Evolutionary conservation across 1,139 yeast genomes (phyloP).

Genomic region (Yamadazyma aaseri): DNA sequence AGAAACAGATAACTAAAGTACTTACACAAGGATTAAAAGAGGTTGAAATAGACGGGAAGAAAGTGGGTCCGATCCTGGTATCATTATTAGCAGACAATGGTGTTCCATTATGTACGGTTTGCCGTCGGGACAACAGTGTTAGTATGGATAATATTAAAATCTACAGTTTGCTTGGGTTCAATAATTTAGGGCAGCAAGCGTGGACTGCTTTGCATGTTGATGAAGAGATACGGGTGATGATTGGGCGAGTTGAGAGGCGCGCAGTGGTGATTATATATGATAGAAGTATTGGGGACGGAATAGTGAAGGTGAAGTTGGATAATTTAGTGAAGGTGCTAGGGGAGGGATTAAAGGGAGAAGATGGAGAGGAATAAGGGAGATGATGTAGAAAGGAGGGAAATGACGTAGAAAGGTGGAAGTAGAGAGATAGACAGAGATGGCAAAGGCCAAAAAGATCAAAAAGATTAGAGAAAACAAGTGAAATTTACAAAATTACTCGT

Average conservation of each 20-base stretch:
- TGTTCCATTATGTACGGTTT: conserved; percentile 40
- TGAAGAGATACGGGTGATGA: conserved; percentile 27
- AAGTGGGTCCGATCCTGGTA: conserved; percentile 32
- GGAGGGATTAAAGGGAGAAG: conserved; percentile 34
- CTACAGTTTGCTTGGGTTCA: conserved; percentile 44
- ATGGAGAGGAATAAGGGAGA: not conserved
- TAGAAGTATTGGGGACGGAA: conserved; percentile 27
- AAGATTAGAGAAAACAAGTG: too few species aligned
- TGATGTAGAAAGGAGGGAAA: not conserved
- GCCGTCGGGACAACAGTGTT: conserved; percentile 18
- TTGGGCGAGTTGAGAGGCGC: conserved; percentile 19
- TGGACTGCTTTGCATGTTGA: conserved; percentile 41
- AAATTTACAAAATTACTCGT: too few species aligned
- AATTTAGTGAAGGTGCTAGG: conserved; percentile 29
- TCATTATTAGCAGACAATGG: conserved; percentile 46
- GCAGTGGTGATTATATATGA: conserved; percentile 16
- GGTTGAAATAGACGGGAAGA: not conserved
- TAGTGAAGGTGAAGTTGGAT: conserved; percentile 46
- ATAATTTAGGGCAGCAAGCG: conserved; percentile 24
- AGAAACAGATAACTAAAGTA: conserved; percentile 42
- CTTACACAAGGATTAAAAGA: conserved; percentile 37
- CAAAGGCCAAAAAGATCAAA: too few species aligned
- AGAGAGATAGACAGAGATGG: not conserved
- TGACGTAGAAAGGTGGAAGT: not conserved
- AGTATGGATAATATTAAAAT: conserved; percentile 45